Base-by-base conservation (phyloP, 331 rosid species). In the Acacia pycnantha region DNA sequence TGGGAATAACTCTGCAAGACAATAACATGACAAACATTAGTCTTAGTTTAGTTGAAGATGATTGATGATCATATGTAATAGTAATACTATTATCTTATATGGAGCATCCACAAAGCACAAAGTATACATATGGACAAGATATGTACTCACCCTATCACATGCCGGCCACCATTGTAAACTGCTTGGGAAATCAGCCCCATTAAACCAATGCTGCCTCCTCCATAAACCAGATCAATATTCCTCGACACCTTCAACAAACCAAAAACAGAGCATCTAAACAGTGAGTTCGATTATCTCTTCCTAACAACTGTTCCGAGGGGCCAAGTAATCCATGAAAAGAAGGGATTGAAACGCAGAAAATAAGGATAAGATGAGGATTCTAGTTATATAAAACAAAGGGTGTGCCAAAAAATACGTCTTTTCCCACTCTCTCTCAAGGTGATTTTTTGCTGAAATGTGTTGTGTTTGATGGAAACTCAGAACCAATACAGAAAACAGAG, bases 121-220 rank as follows among this genome's bases (percentile, higher is more conserved):
- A 15, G 15, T 48, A 15, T 65, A 19, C n/a, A n/a, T 65, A 31
- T 65, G 5, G 33, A 6, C 11, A 65, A 29, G 22, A 65, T 15
- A 8, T 21, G 10, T 29, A 29, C 90, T 89, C 73, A 95, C 99
- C 99, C 99, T 86, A 91, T 86, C 77, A 95, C 99, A 83, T 95
- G 99, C 54, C 99, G 87, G 59, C 99, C 99, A 6, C 99, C 99
- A 77, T 88, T 84, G 47, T 90, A 86, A 44, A 95, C 99, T 62
- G 98, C 97, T 77, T 93, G 97, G 54, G 99, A 95, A 62, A 95
- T 87, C 85, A 92, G 86, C 35, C 99, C 99, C 99, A 95, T 95
- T 89, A 95, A 86, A 59, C 99, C 99, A 82, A 95, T 87, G 89
- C 99, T 95, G 29, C 99, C 99, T 79, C 99, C 99, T 82, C 99